Conservation (phyloP, 2,329 filamentous ascomycete species). For the Colletotrichum tofieldiae region DNA sequence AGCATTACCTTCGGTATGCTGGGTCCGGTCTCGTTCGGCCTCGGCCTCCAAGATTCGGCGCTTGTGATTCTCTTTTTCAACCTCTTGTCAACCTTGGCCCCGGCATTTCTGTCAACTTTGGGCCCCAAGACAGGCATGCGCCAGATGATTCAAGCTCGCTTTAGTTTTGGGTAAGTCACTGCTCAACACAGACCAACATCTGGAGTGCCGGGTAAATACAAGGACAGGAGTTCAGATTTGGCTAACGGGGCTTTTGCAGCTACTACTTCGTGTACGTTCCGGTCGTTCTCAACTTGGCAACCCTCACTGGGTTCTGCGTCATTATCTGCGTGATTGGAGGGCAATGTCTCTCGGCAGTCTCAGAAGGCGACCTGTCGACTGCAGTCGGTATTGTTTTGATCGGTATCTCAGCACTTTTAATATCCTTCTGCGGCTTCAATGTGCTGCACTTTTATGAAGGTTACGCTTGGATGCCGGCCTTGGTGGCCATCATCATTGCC, state of each 20-base stretch:
- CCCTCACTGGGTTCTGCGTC: conserved; percentile 64
- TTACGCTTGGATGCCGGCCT: conserved; percentile 62
- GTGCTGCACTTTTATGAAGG: conserved; percentile 62
- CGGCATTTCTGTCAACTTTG: conserved; percentile 60
- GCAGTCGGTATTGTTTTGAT: conserved; percentile 66
- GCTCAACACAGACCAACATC: not conserved
- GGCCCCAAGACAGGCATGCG: conserved; percentile 63
- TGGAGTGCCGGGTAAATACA: conserved; percentile 42
- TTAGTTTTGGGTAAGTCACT: conserved; percentile 44
- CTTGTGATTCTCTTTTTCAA: conserved; percentile 65
- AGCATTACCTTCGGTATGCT: conserved; percentile 62
- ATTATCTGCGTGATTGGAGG: conserved; percentile 65
- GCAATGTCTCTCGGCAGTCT: conserved; percentile 57
- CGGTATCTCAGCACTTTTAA: conserved; percentile 59
- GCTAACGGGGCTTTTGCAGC: conserved; percentile 1
- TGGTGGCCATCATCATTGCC: conserved; percentile 58
- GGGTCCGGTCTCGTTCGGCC: conserved; percentile 59
- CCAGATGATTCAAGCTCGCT: conserved; percentile 64
- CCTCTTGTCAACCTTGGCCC: conserved; percentile 55
- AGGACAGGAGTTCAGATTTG: conserved; percentile 8
- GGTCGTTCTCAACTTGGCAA: conserved; percentile 61
- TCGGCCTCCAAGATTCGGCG: conserved; percentile 59
- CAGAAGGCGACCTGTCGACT: conserved; percentile 55
- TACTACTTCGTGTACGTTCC: conserved; percentile 45
- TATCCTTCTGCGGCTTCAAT: conserved; percentile 65